Conservation (phyloP, 805 yeast species). For the Torulaspora indica region DNA sequence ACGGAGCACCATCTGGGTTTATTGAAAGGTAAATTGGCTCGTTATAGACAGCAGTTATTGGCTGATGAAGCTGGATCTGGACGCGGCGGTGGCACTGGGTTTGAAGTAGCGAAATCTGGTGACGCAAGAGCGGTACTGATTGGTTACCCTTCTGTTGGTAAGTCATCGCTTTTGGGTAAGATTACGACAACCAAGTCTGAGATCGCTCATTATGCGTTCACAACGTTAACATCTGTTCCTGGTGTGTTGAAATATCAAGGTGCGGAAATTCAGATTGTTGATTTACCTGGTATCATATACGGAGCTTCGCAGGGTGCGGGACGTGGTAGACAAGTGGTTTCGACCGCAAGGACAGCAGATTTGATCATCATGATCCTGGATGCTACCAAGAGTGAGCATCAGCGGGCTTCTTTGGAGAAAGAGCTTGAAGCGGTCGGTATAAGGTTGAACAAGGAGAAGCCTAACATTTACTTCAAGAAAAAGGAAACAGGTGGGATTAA, state of each 20-base stretch:
- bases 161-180: conserved; percentile 81
- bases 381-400: conserved; percentile 91
- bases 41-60: conserved; percentile 82
- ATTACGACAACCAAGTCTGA: conserved; percentile 92
- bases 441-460: conserved; percentile 73
- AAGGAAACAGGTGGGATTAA: conserved; percentile 92
- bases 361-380: conserved; percentile 88
- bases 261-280: conserved; percentile 96
- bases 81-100: conserved; percentile 77
- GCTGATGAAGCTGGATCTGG: conserved; percentile 78
- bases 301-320: conserved; percentile 98
- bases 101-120: conserved; percentile 92
- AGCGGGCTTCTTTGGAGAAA: conserved; percentile 75
- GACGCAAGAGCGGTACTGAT: conserved; percentile 93
- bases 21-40: conserved; percentile 88
- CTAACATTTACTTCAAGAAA: conserved; percentile 67
- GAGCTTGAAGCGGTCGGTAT: conserved; percentile 95
- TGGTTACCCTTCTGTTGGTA: conserved; percentile 98
- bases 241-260: conserved; percentile 94
- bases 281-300: conserved; percentile 92
- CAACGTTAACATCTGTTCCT: conserved; percentile 94
- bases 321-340: conserved; percentile 93
- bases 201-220: conserved; percentile 91
- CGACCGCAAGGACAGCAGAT: conserved; percentile 94
- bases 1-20: conserved; percentile 96